Percentiles rank a stretch among this genome's conserved stretches.
phyloP scores from a whole-genome alignment of 164 flowering plant species.

The Piper betle region DNA sequence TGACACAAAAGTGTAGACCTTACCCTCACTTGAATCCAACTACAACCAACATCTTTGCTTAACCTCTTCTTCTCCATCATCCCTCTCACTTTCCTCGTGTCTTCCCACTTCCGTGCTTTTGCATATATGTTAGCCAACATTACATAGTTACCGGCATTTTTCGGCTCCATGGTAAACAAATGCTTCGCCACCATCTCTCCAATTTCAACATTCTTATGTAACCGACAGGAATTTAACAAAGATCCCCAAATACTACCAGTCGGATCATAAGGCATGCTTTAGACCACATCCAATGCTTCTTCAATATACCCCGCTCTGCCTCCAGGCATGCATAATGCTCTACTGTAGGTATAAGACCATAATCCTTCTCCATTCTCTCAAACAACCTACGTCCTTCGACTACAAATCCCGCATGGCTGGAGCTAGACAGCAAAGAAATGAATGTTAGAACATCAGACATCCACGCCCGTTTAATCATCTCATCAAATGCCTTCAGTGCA shows the following conservation, averaged over 20 bases:
- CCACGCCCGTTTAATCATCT: conserved; percentile 20
- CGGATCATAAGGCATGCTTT: conserved; percentile 3
- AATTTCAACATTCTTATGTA: conserved; percentile 3
- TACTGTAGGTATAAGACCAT: conserved; percentile 16
- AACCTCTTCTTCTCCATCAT: conserved; percentile 2
- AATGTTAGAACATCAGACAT: conserved; percentile 28
- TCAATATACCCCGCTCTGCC: conserved; percentile 27
- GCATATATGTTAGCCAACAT: conserved; percentile 8
- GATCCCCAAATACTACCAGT: conserved; percentile 5
- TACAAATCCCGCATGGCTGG: conserved; percentile 29
- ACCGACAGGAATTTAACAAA: conserved; percentile 2
- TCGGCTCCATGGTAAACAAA: conserved; percentile 3
- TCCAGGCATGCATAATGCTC: conserved; percentile 41
- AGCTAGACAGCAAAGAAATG: conserved; percentile 29
- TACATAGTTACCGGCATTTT: conserved; percentile 4
- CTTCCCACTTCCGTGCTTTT: conserved; percentile 7
- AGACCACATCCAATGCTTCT: conserved; percentile 25
- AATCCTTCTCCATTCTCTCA: conserved; percentile 22
- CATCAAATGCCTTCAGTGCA: conserved; percentile 18
- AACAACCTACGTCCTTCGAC: conserved; percentile 20
- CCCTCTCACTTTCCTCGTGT: not conserved
- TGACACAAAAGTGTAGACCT: not conserved
- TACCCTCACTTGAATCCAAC: conserved; percentile 1
- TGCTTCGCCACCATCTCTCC: conserved; percentile 5
- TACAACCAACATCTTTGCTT: conserved; percentile 4